Evolutionary conservation across 106 monocot species (phyloP), one percentile per base, ranked within the genome.

Genomic region (Allium sativum): DNA sequence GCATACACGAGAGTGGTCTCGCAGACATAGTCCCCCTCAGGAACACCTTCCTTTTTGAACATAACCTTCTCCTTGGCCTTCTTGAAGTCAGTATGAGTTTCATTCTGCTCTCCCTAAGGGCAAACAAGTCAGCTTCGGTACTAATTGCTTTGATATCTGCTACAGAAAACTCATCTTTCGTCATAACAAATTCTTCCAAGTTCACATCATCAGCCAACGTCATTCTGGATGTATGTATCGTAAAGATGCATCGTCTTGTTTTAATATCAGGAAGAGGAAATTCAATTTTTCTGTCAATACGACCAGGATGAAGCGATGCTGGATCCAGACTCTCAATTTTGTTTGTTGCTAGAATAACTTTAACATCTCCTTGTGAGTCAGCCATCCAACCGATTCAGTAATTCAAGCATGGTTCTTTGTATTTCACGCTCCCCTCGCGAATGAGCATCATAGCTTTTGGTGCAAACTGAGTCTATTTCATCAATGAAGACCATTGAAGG

Each of bases 381-480:
- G 53, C 93, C 93, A 65, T 93, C 85, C 44, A 93, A 53, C 68
- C 85, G 89, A 69, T 93, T 93, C 55, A 93, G 82, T 45, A 93
- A 76, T 70, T 93, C 89, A 58, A 93, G 65, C 93, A 93, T 93
- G 19, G 93, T 93, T 76, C 93, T 85, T 42, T 93, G 89, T 59
- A 89, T 93, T 67, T 93, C 93, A 54, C 89, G 88, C 64, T 93
- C 89, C 40, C 93, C 93, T 60, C 93, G 89, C 47, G 93, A 93
- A 71, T 93, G 93, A 62, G 93, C 93, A 86, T 93, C 93, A 76
- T 93, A 93, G 71, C 90, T 90, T 52, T 90, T 90, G 6, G 90
- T 80, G n/a, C 82, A 85, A 52, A 91, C 77, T 15, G 90, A 82
- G 78, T 91, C 90, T 31, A 91, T 91, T 64, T 86, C 90, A 80